phyloP scores from a whole-genome alignment of 2,329 filamentous ascomycete species.

The Rutstroemia sp. region DNA sequence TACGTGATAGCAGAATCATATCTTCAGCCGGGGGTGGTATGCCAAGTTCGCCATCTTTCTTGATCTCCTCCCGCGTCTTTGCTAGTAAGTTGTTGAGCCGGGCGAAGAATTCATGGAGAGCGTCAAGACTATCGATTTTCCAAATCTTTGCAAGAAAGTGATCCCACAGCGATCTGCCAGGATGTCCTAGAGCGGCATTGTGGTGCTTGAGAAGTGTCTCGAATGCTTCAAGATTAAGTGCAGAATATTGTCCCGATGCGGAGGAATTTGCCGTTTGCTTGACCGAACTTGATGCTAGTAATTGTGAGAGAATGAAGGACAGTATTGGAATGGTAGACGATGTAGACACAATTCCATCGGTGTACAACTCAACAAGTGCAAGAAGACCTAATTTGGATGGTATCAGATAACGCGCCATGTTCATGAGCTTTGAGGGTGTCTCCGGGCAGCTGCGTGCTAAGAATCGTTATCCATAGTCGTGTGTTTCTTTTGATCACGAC shows the following conservation, averaged over 20 bases:
- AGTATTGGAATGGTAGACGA: conserved; percentile 67
- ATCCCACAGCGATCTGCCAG: conserved; percentile 82
- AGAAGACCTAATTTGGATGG: conserved; percentile 81
- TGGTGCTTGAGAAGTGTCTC: conserved; percentile 48
- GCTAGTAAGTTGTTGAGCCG: conserved; percentile 49
- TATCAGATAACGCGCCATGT: conserved; percentile 78
- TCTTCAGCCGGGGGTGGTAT: conserved; percentile 40
- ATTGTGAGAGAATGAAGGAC: conserved; percentile 68
- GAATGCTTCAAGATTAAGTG: conserved; percentile 48
- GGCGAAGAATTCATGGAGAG: conserved; percentile 70
- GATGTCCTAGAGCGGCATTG: conserved; percentile 48
- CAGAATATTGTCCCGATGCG: conserved; percentile 36
- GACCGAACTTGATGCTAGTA: conserved; percentile 44
- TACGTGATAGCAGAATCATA: conserved; percentile 57
- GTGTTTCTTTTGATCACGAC: not conserved
- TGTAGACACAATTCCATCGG: conserved; percentile 59
- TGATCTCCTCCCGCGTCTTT: conserved; percentile 54
- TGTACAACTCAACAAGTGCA: conserved; percentile 74
- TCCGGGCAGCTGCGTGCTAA: not conserved
- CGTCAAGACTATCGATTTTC: conserved; percentile 75
- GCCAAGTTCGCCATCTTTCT: conserved; percentile 46
- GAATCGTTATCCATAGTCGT: not conserved
- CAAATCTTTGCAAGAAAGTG: conserved; percentile 74
- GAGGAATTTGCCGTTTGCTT: conserved; percentile 15
- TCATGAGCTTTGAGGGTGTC: not conserved